Conservation (phyloP, 2,329 filamentous ascomycete genomes). For the Ophiostoma perfectum region DNA sequence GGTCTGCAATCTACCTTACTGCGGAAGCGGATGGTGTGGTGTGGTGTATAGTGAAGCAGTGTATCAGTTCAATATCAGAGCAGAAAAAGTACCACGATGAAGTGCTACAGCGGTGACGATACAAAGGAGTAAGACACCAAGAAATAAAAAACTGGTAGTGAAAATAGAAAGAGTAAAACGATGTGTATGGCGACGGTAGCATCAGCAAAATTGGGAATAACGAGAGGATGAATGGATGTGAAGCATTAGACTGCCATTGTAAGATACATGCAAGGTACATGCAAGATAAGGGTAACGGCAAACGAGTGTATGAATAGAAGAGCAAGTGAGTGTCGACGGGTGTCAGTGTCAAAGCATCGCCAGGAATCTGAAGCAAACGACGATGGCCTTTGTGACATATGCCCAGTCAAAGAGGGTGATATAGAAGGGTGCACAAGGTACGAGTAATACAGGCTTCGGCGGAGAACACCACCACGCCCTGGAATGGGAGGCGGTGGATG, state of each 20-base stretch:
- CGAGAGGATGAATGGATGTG: background rate
- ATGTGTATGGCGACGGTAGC: background rate
- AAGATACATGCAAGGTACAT: background rate
- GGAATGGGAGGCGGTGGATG: background rate
- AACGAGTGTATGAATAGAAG: background rate
- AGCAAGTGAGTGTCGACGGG: background rate
- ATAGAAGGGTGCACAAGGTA: background rate
- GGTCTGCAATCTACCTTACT: conserved; percentile 1
- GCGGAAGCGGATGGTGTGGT: background rate
- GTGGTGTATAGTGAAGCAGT: background rate
- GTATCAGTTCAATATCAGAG: background rate
- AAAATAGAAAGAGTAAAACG: background rate
- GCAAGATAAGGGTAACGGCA: background rate
- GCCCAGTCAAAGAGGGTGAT: background rate
- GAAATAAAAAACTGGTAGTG: background rate
- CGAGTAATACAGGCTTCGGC: background rate
- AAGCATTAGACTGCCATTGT: background rate
- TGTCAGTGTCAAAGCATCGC: background rate
- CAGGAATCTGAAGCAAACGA: conserved; percentile 1
- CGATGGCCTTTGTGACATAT: conserved; percentile 6
- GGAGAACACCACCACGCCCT: background rate
- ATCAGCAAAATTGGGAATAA: background rate
- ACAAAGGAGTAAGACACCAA: background rate
- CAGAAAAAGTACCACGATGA: background rate
- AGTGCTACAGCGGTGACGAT: background rate